phyloP scores from a whole-genome alignment of 768 basidiomycete genomes.

The Lactarius vividus region DNA sequence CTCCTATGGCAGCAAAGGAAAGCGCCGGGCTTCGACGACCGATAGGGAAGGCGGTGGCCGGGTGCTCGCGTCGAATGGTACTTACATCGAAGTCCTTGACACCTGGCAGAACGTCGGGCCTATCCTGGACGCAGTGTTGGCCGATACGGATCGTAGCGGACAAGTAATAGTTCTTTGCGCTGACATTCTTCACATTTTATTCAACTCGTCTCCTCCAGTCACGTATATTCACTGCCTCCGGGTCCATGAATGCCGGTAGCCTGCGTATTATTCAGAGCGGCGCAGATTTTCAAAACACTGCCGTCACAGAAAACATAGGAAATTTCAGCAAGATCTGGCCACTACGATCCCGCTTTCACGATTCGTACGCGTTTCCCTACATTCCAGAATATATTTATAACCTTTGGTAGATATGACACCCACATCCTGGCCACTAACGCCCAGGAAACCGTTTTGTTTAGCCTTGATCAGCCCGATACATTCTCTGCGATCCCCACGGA shows the following conservation, averaged over 20 bases:
- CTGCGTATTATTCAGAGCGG: slow-evolving; percentile 78
- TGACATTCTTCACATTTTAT: neutral
- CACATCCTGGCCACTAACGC: slow-evolving; percentile 62
- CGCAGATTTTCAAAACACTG: slow-evolving; percentile 71
- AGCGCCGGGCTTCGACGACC: slow-evolving; percentile 42
- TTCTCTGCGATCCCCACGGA: slow-evolving; percentile 40
- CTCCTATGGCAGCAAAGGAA: slow-evolving; percentile 36
- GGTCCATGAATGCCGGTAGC: slow-evolving; percentile 72
- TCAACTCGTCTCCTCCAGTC: slow-evolving; percentile 39
- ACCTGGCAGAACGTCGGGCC: slow-evolving; percentile 78
- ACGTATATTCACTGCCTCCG: slow-evolving; percentile 86
- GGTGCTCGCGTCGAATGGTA: slow-evolving; percentile 42
- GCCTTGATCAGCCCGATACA: slow-evolving; percentile 46
- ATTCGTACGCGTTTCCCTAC: slow-evolving; percentile 42
- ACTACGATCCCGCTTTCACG: slow-evolving; percentile 46
- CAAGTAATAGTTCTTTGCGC: slow-evolving; percentile 46
- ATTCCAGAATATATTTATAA: slow-evolving; percentile 5
- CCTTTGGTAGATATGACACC: slow-evolving; percentile 44
- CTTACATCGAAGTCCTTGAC: slow-evolving; percentile 59
- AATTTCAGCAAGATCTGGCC: slow-evolving; percentile 64
- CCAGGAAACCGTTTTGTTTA: slow-evolving; percentile 52
- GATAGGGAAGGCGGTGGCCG: slow-evolving; percentile 35
- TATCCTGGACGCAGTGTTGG: slow-evolving; percentile 74
- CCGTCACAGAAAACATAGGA: slow-evolving; percentile 53
- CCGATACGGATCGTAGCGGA: slow-evolving; percentile 67